Percentiles rank a stretch among this genome's conserved stretches.
These are phyloP conservation scores for Kwoniella botswanensis DNA, from an alignment of 768 basidiomycete species.

Conservation along the genomic window DNA sequence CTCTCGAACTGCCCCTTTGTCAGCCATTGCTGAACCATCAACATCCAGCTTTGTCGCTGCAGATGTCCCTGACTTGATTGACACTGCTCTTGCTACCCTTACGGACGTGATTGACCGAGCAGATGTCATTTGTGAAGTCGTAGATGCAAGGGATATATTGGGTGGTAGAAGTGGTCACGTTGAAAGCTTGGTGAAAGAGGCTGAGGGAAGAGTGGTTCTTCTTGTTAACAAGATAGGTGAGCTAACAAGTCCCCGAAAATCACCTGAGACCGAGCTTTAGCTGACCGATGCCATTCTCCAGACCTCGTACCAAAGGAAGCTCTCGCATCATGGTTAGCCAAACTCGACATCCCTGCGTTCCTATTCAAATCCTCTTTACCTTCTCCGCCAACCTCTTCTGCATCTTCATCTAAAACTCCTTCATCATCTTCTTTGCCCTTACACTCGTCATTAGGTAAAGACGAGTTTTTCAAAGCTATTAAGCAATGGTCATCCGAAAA, in stretches of 20 bases:
- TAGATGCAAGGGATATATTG: slow-evolving; percentile 83
- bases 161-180: slow-evolving; percentile 70
- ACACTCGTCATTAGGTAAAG: slow-evolving; percentile 31
- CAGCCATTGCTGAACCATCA: slow-evolving; percentile 23
- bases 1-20: slow-evolving; percentile 30
- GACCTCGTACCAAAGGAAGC: slow-evolving; percentile 81
- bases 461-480: slow-evolving; percentile 39
- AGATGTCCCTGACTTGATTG: slow-evolving; percentile 66
- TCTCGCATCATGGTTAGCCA: slow-evolving; percentile 69
- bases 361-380: slow-evolving; percentile 70
- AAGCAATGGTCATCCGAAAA: slow-evolving; percentile 48
- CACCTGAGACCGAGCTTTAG: not conserved
- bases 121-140: slow-evolving; percentile 77
- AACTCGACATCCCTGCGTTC: slow-evolving; percentile 69
- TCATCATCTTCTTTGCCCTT: slow-evolving; percentile 9
- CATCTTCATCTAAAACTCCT: slow-evolving; percentile 29
- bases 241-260: slow-evolving; percentile 47
- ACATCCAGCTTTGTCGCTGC: slow-evolving; percentile 56
- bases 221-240: slow-evolving; percentile 86
- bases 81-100: slow-evolving; percentile 69
- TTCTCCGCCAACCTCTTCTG: slow-evolving; percentile 17
- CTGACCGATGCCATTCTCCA: slow-evolving; percentile 52
- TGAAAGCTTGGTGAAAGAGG: slow-evolving; percentile 65
- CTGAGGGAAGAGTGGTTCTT: slow-evolving; percentile 65
- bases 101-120: slow-evolving; percentile 73